A percentile compares a stretch with the other conserved stretches of the same genome.
phyloP scores from a whole-genome alignment of 106 monocot species.

The Gastrodia elata region DNA sequence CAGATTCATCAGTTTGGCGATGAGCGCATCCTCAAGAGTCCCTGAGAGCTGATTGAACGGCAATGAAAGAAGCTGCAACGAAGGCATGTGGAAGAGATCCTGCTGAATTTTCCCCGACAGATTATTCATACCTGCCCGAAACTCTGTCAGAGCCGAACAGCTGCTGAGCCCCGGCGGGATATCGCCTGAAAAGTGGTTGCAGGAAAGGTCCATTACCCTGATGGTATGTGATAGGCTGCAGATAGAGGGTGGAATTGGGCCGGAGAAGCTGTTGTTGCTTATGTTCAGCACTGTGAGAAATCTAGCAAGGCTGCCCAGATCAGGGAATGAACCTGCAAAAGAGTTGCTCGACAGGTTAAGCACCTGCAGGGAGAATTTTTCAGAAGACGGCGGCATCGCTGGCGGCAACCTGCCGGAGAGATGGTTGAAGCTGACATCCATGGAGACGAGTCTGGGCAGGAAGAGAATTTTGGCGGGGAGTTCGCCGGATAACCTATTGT shows the following conservation, averaged over 20 bases:
- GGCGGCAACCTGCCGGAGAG: background rate
- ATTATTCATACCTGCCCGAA: constrained; percentile 10
- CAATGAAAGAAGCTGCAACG: background rate
- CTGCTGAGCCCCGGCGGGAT: background rate
- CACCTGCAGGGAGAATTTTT: background rate
- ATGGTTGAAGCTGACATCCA: constrained; percentile 12
- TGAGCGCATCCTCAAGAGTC: background rate
- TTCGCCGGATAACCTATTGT: background rate
- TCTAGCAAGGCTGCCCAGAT: background rate
- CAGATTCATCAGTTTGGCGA: constrained; percentile 3
- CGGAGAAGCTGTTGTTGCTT: constrained; percentile 12
- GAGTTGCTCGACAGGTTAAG: constrained; percentile 11
- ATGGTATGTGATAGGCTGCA: background rate
- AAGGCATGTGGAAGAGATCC: background rate
- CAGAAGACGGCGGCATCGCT: background rate
- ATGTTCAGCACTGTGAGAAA: background rate
- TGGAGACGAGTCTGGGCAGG: background rate
- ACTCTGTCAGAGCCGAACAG: constrained; percentile 1
- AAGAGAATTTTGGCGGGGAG: background rate
- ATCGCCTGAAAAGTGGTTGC: background rate
- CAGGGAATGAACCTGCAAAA: background rate
- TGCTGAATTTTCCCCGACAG: background rate
- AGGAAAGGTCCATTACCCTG: background rate
- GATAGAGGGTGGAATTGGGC: constrained; percentile 4
- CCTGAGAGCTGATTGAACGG: constrained; percentile 11